A percentile compares a stretch with the other conserved stretches of the same genome.
Evolutionary conservation across 2,329 filamentous ascomycete genomes (phyloP).

Genomic region (Stagonosporopsis vannaccii): DNA sequence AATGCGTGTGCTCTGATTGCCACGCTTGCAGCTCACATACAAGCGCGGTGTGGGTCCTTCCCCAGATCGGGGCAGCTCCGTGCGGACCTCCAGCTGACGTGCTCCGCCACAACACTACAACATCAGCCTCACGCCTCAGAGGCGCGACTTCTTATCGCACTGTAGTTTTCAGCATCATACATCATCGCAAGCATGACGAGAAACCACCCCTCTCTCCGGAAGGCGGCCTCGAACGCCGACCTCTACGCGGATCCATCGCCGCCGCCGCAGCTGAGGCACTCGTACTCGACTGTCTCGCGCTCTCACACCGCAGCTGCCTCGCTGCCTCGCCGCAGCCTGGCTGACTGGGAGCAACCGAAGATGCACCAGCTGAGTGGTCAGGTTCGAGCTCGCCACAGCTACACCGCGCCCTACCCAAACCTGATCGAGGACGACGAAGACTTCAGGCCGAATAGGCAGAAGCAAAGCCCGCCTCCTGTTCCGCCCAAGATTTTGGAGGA

Average conservation of each 20-base stretch:
- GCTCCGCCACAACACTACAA: conserved; percentile 5
- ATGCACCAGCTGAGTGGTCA: conserved; percentile 16
- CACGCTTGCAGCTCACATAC: conserved; percentile 9
- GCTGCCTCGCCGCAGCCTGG: conserved; percentile 30
- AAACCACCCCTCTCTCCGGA: conserved; percentile 47
- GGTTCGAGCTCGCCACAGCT: conserved; percentile 38
- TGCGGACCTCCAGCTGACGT: conserved; percentile 12
- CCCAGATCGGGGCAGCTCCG: conserved; percentile 17
- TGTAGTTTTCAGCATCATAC: neutral
- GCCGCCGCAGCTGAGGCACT: conserved; percentile 34
- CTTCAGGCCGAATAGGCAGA: conserved; percentile 26
- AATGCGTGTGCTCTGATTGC: neutral
- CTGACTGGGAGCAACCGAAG: conserved; percentile 25
- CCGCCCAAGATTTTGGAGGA: conserved; percentile 47
- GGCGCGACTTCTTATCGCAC: neutral
- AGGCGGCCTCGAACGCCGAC: conserved; percentile 46
- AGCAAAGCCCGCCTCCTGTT: conserved; percentile 47
- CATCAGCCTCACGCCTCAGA: conserved; percentile 1
- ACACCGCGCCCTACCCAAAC: conserved; percentile 39
- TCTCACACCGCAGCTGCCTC: conserved; percentile 39
- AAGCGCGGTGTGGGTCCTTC: conserved; percentile 12
- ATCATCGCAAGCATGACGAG: conserved; percentile 43
- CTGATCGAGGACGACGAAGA: conserved; percentile 45
- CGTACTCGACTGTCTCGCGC: conserved; percentile 38
- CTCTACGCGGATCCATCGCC: conserved; percentile 48